These are phyloP conservation scores for Tolypocladium amazonense DNA, from an alignment of 2,329 filamentous ascomycete genomes.

Conservation along the genomic window DNA sequence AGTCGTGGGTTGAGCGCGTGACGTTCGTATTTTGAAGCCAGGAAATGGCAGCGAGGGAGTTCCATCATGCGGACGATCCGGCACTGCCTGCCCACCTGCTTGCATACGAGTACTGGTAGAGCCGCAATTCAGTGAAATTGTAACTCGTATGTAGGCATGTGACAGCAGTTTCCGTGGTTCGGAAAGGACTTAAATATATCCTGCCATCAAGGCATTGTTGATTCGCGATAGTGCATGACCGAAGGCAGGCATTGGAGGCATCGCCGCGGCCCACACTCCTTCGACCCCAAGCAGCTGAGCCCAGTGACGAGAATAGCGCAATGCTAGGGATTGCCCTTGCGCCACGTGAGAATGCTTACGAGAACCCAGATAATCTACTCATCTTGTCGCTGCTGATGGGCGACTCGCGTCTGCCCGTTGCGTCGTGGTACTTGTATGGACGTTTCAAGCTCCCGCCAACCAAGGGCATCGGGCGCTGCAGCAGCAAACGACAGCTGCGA, in stretches of 20 bases:
- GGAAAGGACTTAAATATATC: background rate
- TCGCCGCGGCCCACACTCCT: background rate
- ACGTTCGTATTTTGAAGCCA: background rate
- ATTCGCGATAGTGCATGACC: background rate
- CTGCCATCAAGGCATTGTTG: background rate
- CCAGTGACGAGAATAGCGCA: background rate
- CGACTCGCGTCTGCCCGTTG: background rate
- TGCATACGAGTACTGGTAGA: no score
- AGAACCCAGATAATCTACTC: background rate
- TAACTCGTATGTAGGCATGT: background rate
- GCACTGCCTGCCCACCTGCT: background rate
- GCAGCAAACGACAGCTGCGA: background rate
- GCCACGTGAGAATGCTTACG: background rate
- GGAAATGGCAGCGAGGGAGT: background rate
- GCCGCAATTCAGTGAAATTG: background rate
- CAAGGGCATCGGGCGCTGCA: background rate
- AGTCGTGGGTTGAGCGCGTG: background rate
- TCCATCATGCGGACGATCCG: background rate
- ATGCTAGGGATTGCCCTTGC: background rate
- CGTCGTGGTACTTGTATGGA: background rate
- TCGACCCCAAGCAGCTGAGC: background rate
- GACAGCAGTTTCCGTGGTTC: background rate
- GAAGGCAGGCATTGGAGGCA: no score
- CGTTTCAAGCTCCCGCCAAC: background rate
- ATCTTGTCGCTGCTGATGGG: background rate